These are phyloP conservation scores for Globisporangium acanthophoron DNA, from an alignment of 352 stramenopile species.

Conservation along the genomic window DNA sequence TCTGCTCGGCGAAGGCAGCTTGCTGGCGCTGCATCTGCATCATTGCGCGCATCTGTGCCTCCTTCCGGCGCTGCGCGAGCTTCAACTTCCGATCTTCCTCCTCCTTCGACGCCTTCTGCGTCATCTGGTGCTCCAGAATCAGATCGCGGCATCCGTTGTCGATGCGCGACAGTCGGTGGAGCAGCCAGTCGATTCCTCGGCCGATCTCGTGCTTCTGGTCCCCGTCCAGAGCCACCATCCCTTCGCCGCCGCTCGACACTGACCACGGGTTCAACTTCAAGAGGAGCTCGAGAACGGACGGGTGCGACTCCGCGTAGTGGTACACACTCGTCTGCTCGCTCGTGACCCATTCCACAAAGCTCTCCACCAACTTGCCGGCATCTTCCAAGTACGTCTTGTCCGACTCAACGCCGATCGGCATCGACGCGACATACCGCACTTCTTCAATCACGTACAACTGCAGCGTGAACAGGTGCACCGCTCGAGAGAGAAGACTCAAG, in stretches of 20 bases:
- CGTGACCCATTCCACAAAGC: conserved; percentile 55
- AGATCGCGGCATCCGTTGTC: conserved; percentile 33
- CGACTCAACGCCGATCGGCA: conserved; percentile 30
- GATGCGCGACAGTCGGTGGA: conserved; percentile 58
- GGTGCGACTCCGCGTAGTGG: conserved; percentile 23
- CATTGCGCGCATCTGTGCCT: conserved; percentile 73
- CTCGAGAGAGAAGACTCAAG: conserved; percentile 59
- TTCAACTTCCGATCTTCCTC: conserved; percentile 64
- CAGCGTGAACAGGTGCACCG: conserved; percentile 75
- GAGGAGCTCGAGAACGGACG: conserved; percentile 48
- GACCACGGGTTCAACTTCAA: conserved; percentile 75
- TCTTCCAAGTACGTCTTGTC: conserved; percentile 40
- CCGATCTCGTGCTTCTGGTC: conserved; percentile 84
- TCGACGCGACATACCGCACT: conserved; percentile 55
- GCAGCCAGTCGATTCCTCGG: conserved; percentile 68
- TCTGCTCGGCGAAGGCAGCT: conserved; percentile 73
- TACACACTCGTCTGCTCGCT: conserved; percentile 34
- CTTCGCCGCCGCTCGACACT: conserved; percentile 37
- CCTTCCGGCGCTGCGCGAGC: conserved; percentile 52
- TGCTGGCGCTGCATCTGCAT: conserved; percentile 77
- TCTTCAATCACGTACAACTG: conserved; percentile 82
- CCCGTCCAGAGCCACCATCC: conserved; percentile 60
- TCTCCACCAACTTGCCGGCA: conserved; percentile 35
- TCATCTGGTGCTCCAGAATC: conserved; percentile 56
- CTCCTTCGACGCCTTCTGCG: conserved; percentile 51